These are phyloP conservation scores for Neonectria ditissima DNA, from an alignment of 2,329 filamentous ascomycete genomes.

Conservation along the genomic window DNA sequence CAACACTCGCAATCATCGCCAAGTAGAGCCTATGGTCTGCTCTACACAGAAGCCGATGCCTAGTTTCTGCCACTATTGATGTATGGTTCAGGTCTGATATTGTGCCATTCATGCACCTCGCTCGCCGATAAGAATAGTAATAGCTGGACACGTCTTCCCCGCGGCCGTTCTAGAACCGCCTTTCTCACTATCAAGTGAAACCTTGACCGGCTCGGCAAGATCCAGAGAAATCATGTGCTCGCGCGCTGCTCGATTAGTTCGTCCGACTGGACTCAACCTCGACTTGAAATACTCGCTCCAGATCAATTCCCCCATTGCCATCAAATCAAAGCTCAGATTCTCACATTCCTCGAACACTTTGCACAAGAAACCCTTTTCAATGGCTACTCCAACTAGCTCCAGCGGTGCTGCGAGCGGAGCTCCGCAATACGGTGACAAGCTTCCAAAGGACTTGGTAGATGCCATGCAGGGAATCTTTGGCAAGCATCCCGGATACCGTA, in stretches of 20 bases:
- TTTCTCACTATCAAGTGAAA: background rate
- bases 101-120: background rate
- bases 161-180: background rate
- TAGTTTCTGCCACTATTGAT: background rate
- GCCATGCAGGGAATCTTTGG: slow-evolving; percentile 31
- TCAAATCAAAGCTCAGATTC: background rate
- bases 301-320: background rate
- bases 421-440: background rate
- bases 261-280: background rate
- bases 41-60: background rate
- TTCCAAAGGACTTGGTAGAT: slow-evolving; percentile 25
- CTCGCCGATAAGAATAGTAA: background rate
- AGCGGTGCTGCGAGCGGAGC: background rate
- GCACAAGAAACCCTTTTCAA: background rate
- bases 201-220: background rate
- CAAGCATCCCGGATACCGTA: slow-evolving; percentile 29
- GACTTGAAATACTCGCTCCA: slow-evolving; percentile 2
- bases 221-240: background rate
- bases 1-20: too few species aligned
- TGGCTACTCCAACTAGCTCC: background rate
- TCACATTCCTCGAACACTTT: background rate
- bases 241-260: background rate
- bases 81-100: background rate
- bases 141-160: background rate
- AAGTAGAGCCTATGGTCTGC: background rate